Conservation (phyloP, 345 rosid genomes). For the Aethionema arabicum region DNA sequence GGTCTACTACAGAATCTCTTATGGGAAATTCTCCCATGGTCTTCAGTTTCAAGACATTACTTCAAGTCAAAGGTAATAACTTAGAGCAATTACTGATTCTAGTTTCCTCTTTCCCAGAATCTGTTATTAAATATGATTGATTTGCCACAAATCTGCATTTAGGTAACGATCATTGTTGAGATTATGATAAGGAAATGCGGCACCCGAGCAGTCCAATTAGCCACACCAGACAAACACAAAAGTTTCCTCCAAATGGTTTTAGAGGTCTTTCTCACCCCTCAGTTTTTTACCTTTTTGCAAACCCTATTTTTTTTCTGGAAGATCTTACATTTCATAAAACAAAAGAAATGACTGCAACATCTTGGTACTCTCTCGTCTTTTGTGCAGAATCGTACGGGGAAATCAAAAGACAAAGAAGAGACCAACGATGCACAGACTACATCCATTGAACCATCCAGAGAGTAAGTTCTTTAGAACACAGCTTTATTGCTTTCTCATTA, state of each 20-base stretch:
- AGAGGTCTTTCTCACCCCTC: conserved; percentile 48
- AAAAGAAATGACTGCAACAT: not conserved
- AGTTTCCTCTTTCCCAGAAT: not conserved
- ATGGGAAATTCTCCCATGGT: conserved; percentile 69
- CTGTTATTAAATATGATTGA: conserved; percentile 12
- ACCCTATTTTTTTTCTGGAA: not conserved
- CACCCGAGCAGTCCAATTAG: conserved; percentile 55
- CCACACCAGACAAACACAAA: conserved; percentile 74
- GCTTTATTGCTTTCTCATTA: not conserved
- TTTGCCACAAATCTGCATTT: conserved; percentile 13
- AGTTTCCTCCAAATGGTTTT: conserved; percentile 64
- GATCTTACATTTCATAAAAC: conserved; percentile 2
- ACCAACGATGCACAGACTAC: conserved; percentile 26
- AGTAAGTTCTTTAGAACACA: conserved; percentile 27
- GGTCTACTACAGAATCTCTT: conserved; percentile 53
- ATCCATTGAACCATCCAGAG: conserved; percentile 27
- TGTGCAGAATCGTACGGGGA: conserved; percentile 69
- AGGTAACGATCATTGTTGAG: conserved; percentile 89
- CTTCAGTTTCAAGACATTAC: conserved; percentile 83
- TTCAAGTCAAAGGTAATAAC: conserved; percentile 70
- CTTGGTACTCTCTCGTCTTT: conserved; percentile 7
- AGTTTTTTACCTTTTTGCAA: not conserved
- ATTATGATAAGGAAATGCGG: conserved; percentile 86
- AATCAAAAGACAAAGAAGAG: conserved; percentile 53
- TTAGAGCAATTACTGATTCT: conserved; percentile 1